phyloP scores from a whole-genome alignment of 306 rosid genomes.

The Cajanus cajan region DNA sequence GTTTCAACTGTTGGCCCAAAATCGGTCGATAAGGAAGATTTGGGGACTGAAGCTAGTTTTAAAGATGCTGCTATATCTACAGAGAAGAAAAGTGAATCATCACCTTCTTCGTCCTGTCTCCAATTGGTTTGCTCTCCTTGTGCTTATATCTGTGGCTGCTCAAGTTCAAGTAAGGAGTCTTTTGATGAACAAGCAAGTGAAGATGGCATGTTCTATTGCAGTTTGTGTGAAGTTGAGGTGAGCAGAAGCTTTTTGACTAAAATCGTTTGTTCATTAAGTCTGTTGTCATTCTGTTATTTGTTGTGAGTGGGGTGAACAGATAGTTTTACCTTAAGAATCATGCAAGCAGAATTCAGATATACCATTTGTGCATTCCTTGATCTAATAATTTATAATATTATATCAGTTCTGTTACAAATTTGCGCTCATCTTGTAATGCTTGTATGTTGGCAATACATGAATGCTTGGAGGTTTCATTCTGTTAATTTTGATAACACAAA shows the following conservation, averaged over 20 bases:
- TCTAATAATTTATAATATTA: constrained; percentile 1
- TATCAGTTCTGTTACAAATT: constrained; percentile 10
- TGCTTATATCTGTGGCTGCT: constrained; percentile 60
- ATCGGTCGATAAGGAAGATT: constrained; percentile 53
- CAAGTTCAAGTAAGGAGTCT: constrained; percentile 59
- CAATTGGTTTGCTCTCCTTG: constrained; percentile 69
- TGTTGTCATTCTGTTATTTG: neutral
- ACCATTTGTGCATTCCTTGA: constrained; percentile 17
- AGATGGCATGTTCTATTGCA: constrained; percentile 98
- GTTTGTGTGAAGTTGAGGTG: constrained; percentile 99
- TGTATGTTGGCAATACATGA: neutral
- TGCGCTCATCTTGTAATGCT: neutral
- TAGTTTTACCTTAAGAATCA: constrained; percentile 10
- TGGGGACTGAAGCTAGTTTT: constrained; percentile 49
- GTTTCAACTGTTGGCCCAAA: constrained; percentile 57
- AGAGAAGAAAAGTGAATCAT: constrained; percentile 38
- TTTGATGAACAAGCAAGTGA: constrained; percentile 68
- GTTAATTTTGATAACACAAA: neutral
- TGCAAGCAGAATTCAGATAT: constrained; percentile 18
- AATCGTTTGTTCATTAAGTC: neutral
- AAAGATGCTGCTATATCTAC: constrained; percentile 42
- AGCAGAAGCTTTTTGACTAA: constrained; percentile 33
- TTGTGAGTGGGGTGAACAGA: neutral
- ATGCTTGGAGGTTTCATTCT: neutral
- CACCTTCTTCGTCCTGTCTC: constrained; percentile 49